phyloP scores from a whole-genome alignment of 2,329 filamentous ascomycete species.

The Botrytis aclada region DNA sequence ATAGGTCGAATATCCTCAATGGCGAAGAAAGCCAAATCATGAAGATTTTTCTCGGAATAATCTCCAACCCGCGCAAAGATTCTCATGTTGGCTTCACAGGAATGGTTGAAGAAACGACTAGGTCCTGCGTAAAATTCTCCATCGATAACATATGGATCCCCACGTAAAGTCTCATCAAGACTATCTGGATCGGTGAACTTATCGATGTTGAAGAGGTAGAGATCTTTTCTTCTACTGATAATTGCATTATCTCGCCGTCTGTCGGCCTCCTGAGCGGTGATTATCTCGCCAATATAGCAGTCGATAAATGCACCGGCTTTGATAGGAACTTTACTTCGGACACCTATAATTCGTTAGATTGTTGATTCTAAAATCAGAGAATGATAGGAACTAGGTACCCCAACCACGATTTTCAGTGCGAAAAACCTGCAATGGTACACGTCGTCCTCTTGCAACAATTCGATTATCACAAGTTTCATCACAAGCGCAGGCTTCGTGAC shows the following conservation, averaged over 20 bases:
- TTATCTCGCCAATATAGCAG: constrained; percentile 70
- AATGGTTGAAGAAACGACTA: constrained; percentile 80
- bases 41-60: constrained; percentile 69
- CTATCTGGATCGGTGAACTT: constrained; percentile 66
- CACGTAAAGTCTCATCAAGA: constrained; percentile 53
- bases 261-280: constrained; percentile 62
- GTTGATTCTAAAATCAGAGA: not conserved
- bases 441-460: constrained; percentile 71
- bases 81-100: constrained; percentile 72
- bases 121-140: constrained; percentile 77
- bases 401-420: constrained; percentile 71
- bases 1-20: constrained; percentile 60
- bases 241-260: constrained; percentile 56
- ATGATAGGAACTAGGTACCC: constrained; percentile 49
- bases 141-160: constrained; percentile 58
- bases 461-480: constrained; percentile 65
- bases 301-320: constrained; percentile 75
- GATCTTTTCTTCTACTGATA: constrained; percentile 62
- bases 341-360: constrained; percentile 44
- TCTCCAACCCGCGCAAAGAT: constrained; percentile 79
- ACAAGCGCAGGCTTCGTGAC: constrained; percentile 69
- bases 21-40: constrained; percentile 76
- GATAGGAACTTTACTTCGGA: constrained; percentile 63
- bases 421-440: constrained; percentile 72
- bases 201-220: constrained; percentile 78